Percentiles rank a stretch among this genome's conserved stretches.
Conservation (phyloP, 805 yeast genomes). For the Kuraishia capsulata region DNA sequence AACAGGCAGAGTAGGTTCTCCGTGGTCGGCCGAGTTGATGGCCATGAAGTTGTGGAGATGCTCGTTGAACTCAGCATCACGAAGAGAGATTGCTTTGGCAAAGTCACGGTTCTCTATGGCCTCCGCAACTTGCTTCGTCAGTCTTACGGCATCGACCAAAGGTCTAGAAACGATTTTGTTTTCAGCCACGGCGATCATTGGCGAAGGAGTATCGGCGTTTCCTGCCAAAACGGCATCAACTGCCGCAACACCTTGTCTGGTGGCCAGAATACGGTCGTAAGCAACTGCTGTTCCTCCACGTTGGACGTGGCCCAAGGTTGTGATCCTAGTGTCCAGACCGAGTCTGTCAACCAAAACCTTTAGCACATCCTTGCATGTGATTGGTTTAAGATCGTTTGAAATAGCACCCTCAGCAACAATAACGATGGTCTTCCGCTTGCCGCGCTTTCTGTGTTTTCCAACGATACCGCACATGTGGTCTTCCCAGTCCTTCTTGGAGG, state of each 20-base stretch:
- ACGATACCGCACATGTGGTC: conserved; percentile 71
- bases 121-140: conserved; percentile 83
- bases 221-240: conserved; percentile 84
- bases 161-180: conserved; percentile 81
- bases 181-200: conserved; percentile 85
- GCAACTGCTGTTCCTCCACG: conserved; percentile 99
- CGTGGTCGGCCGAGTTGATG: conserved; percentile 61
- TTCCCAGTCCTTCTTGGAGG: conserved; percentile 66
- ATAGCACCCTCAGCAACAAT: conserved; percentile 98
- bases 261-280: conserved; percentile 82
- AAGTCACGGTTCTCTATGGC: conserved; percentile 78
- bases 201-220: conserved; percentile 88
- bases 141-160: conserved; percentile 79
- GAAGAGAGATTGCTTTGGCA: conserved; percentile 73
- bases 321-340: conserved; percentile 90
- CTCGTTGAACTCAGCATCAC: conserved; percentile 86
- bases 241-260: conserved; percentile 96
- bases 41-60: conserved; percentile 64
- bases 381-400: conserved; percentile 70
- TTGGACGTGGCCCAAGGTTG: conserved; percentile 95
- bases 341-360: conserved; percentile 65
- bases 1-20: conserved; percentile 48
- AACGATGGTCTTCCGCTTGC: conserved; percentile 90
- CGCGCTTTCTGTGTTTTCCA: conserved; percentile 69
- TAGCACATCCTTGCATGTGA: conserved; percentile 73